A percentile compares a stretch with the other conserved stretches of the same genome.
These are phyloP conservation scores for Phyllosticta capitalensis DNA, from an alignment of 2,329 filamentous ascomycete genomes.

Conservation along the genomic window DNA sequence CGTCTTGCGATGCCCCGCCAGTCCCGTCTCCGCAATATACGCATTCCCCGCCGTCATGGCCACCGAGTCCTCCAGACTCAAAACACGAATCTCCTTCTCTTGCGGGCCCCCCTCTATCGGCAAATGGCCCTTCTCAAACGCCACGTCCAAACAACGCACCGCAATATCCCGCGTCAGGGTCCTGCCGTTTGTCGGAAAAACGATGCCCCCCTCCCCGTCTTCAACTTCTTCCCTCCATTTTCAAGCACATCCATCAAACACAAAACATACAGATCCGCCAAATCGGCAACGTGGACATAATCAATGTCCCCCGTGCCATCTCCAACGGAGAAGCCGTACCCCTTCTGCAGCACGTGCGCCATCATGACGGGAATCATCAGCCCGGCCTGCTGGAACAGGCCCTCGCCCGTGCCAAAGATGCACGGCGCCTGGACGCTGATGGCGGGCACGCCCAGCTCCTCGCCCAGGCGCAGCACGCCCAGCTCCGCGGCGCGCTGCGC, in stretches of 20 bases:
- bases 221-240: conserved; percentile 13
- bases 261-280: conserved; percentile 15
- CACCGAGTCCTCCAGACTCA: conserved; percentile 13
- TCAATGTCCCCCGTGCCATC: conserved; percentile 16
- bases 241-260: conserved; percentile 14
- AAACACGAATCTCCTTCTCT: conserved; percentile 13
- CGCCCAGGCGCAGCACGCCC: background rate
- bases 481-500: conserved; percentile 15
- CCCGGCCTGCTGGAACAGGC: conserved; percentile 14
- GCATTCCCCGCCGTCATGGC: conserved; percentile 13
- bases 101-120: conserved; percentile 14
- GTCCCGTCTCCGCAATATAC: conserved; percentile 13
- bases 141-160: conserved; percentile 12
- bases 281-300: conserved; percentile 15
- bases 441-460: background rate
- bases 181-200: conserved; percentile 14
- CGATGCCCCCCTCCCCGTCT: conserved; percentile 13
- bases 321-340: conserved; percentile 16
- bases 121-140: conserved; percentile 14
- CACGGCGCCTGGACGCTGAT: background rate
- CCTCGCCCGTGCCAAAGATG: conserved; percentile 16
- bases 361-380: conserved; percentile 14
- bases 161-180: conserved; percentile 14
- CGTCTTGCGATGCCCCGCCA: conserved; percentile 14
- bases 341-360: conserved; percentile 14